Base-by-base conservation (phyloP, 2,329 filamentous ascomycete species). In the Fusarium piperis region DNA sequence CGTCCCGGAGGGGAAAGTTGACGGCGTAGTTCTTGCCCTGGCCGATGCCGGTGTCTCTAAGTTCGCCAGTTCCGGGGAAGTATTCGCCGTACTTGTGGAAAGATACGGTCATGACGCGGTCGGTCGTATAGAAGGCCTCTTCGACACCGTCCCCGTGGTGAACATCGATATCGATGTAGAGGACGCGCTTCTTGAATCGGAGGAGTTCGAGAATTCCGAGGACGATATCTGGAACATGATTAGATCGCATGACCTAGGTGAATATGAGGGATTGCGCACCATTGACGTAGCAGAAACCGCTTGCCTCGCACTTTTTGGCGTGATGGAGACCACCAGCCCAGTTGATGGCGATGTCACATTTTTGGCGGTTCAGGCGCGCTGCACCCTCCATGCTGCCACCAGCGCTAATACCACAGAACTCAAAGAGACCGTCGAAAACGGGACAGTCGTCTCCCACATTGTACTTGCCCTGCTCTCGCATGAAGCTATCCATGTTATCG, bases 31-130 rank as follows among this genome's bases (percentile, higher is more conserved):
- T 92, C 78, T 96, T 96, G 68, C 95, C 95, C 23, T 92, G 88
- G 68, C 96, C 97, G 67, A 95, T 92, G 33, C 95, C 95, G 59
- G 94, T 94, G 78, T 95, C 94, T 71, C 94, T 88, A 64, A 96
- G 91, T 73, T 94, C 93, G 60, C 95, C 95, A 2, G 95, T 98
- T 53, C 94, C 95, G 0, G 95, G 95, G 82, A 97, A 98, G 83
- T 97, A 98, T 83, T 94, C 94, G 79, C 96, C 95, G 81, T 97
- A 98, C 80, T 98, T 98, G 86, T 99, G 94, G 82, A 96, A 97
- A 0, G 93, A 97, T 18, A 96, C 91, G 0, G 94, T 97, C 88
- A 97, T 95, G 73, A 97, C 94, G 72, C 94, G 92, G 76, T 97
- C 94, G 48, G 94, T 96, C 13, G 94, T 95, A 81, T 95, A 96